These are phyloP conservation scores for Neofusicoccum laricinum DNA, from an alignment of 2,329 filamentous ascomycete species.

Conservation along the genomic window DNA sequence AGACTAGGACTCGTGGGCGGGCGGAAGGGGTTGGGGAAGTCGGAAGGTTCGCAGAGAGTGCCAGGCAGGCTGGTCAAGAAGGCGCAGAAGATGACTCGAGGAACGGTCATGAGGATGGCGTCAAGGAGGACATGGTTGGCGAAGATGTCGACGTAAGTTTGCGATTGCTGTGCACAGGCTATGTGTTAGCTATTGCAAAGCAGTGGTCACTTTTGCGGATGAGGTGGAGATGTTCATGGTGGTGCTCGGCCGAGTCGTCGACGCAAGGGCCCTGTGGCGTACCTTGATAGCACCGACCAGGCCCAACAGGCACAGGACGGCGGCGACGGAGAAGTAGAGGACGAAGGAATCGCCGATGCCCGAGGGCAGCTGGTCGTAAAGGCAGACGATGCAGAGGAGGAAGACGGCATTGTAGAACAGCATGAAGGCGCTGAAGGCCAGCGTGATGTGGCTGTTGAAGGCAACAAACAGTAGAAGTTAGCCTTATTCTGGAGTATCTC, in stretches of 20 bases:
- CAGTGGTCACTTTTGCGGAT: neutral
- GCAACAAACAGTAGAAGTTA: neutral
- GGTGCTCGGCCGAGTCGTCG: slow-evolving; percentile 1
- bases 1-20: slow-evolving; percentile 6
- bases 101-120: slow-evolving; percentile 23
- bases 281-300: slow-evolving; percentile 45
- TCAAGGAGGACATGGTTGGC: slow-evolving; percentile 27
- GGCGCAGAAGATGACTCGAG: slow-evolving; percentile 21
- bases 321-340: slow-evolving; percentile 40
- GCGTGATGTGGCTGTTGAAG: slow-evolving; percentile 17
- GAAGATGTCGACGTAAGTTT: slow-evolving; percentile 21
- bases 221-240: neutral
- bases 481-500: neutral
- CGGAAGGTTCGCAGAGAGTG: slow-evolving; percentile 16
- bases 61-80: slow-evolving; percentile 18
- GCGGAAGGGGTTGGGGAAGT: slow-evolving; percentile 14
- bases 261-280: slow-evolving; percentile 21
- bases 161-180: slow-evolving; percentile 13
- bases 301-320: slow-evolving; percentile 39
- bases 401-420: slow-evolving; percentile 28
- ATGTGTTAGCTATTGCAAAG: neutral
- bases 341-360: slow-evolving; percentile 32
- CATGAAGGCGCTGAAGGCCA: slow-evolving; percentile 17
- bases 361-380: slow-evolving; percentile 22
- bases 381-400: slow-evolving; percentile 25